phyloP scores from a whole-genome alignment of 129 eudicot species.

The Apium graveolens region DNA sequence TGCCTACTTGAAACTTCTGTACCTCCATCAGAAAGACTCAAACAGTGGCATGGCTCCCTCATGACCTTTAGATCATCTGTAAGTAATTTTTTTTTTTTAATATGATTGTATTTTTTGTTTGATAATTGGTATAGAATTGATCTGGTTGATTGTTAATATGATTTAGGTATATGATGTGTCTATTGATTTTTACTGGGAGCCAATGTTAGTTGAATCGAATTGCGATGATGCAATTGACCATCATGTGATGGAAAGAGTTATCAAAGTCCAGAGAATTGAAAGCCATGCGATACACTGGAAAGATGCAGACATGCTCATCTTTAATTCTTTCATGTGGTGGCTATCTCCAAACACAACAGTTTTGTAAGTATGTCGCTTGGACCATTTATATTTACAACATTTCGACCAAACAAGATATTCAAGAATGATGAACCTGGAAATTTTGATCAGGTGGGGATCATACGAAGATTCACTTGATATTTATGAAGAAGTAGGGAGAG shows the following conservation, averaged over 20 bases:
- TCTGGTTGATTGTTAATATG: not conserved
- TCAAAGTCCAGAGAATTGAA: conserved; percentile 32
- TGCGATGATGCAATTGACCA: conserved; percentile 45
- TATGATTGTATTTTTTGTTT: not conserved
- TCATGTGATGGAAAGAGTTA: conserved; percentile 24
- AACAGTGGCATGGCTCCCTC: conserved; percentile 32
- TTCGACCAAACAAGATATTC: not conserved
- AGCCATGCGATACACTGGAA: conserved; percentile 58
- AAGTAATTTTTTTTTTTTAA: conserved; percentile 6
- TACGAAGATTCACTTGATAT: conserved; percentile 17
- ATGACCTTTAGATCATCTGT: conserved; percentile 45
- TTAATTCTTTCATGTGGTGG: conserved; percentile 67
- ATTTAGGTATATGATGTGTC: conserved; percentile 61
- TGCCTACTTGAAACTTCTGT: conserved; percentile 39
- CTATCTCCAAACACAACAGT: conserved; percentile 18
- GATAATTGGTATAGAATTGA: too few species aligned
- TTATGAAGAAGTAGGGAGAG: conserved; percentile 22
- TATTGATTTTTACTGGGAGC: conserved; percentile 71
- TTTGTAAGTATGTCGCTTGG: conserved; percentile 10
- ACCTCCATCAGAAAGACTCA: conserved; percentile 24
- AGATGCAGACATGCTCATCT: conserved; percentile 56
- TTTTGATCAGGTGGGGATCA: conserved; percentile 14
- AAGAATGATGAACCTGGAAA: not conserved
- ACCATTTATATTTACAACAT: not conserved
- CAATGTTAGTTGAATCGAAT: conserved; percentile 60